Evolutionary conservation across 306 rosid genomes (phyloP).

Genomic region (Gastrolobium bilobum): DNA sequence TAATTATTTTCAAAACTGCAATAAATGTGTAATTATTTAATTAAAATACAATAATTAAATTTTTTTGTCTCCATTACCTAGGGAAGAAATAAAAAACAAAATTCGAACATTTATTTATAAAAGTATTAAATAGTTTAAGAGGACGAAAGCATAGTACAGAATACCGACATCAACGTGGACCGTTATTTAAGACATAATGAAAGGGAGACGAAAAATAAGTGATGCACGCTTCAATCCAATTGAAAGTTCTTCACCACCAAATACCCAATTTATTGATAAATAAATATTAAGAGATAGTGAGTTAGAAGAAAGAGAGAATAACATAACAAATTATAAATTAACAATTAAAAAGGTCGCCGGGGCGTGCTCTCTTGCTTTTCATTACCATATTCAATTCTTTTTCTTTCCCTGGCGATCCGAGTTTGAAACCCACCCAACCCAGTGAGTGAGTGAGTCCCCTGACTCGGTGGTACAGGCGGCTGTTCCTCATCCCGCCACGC

Average conservation of each 20-base stretch:
- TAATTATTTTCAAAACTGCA: too few relatives aligned
- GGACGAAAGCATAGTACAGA: neutral
- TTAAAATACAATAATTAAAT: too few relatives aligned
- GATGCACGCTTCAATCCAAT: constrained; percentile 39
- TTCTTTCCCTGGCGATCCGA: constrained; percentile 42
- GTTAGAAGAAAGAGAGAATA: too few relatives aligned
- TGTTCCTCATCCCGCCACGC: constrained; percentile 45
- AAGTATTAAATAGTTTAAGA: neutral
- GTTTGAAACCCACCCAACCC: constrained; percentile 12
- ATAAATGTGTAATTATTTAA: too few relatives aligned
- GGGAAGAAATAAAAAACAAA: too few relatives aligned
- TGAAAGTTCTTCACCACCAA: constrained; percentile 22
- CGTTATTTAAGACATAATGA: constrained; percentile 7
- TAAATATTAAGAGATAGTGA: neutral
- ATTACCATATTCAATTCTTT: neutral
- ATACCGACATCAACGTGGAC: constrained; percentile 49
- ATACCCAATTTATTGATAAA: neutral
- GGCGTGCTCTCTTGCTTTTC: neutral
- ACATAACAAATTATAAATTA: neutral
- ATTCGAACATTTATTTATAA: neutral
- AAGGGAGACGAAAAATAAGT: constrained; percentile 11
- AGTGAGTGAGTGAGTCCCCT: constrained; percentile 25
- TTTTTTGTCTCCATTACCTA: too few relatives aligned
- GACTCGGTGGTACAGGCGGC: constrained; percentile 56
- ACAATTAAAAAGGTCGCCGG: neutral